Percentiles rank a stretch among this genome's conserved stretches.
phyloP scores from a whole-genome alignment of 345 rosid species.

The Gossypium anomalum region DNA sequence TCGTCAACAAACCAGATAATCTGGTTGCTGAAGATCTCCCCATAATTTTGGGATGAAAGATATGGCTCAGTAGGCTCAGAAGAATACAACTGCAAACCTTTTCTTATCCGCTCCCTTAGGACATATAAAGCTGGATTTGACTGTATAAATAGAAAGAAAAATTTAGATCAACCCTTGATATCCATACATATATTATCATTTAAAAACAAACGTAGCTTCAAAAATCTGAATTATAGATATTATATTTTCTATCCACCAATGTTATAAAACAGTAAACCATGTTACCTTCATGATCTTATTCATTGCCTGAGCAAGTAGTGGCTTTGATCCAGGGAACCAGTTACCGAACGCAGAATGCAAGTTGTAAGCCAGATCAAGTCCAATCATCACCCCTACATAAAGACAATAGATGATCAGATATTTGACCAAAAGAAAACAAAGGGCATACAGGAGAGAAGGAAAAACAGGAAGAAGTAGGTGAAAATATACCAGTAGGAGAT shows the following conservation, averaged over 20 bases:
- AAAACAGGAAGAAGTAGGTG: background rate
- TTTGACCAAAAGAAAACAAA: background rate
- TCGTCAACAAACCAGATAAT: conserved; percentile 99
- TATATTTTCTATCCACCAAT: conserved; percentile 27
- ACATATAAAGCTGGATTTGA: conserved; percentile 98
- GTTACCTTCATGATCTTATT: conserved; percentile 98
- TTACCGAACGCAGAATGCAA: conserved; percentile 99
- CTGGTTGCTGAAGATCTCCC: conserved; percentile 99
- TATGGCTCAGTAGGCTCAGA: conserved; percentile 99
- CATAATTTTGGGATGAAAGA: conserved; percentile 95
- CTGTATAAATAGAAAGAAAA: conserved; percentile 35
- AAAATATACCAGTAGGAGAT: conserved; percentile 78
- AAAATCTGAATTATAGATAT: background rate
- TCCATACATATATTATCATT: background rate
- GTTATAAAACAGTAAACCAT: background rate
- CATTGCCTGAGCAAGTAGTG: conserved; percentile 98
- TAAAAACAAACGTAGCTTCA: background rate
- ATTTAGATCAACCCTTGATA: conserved; percentile 16
- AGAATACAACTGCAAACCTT: conserved; percentile 96
- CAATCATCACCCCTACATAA: conserved; percentile 92
- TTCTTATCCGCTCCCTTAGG: conserved; percentile 94
- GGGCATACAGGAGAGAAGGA: background rate
- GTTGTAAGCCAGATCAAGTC: conserved; percentile 94
- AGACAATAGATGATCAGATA: background rate
- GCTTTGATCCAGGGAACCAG: conserved; percentile 99